These are phyloP conservation scores for Sporobolomyces phaffii DNA, from an alignment of 768 basidiomycete species.

Conservation along the genomic window DNA sequence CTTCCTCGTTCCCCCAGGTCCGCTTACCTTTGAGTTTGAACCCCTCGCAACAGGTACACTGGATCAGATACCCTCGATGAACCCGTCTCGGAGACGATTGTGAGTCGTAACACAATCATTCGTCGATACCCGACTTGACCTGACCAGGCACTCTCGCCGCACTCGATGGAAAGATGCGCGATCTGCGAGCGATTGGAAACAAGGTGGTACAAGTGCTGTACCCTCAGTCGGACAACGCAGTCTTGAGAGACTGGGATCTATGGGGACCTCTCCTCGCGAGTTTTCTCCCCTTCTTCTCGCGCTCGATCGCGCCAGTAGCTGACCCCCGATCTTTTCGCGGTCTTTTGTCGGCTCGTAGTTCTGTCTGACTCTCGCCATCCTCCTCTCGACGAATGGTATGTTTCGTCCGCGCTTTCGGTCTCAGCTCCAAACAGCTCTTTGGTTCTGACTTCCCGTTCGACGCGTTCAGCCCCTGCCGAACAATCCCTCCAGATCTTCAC, in stretches of 20 bases:
- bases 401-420: not conserved
- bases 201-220: conserved; percentile 92
- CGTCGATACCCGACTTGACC: too few relatives aligned
- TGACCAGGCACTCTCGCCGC: too few relatives aligned
- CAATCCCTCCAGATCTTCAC: conserved; percentile 89
- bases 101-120: conserved; percentile 48
- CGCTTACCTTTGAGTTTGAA: too few relatives aligned
- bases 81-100: conserved; percentile 80
- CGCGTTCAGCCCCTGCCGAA: conserved; percentile 63
- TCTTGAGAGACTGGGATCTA: conserved; percentile 89
- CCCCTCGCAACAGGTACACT: conserved; percentile 55
- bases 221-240: conserved; percentile 67
- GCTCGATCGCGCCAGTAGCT: conserved; percentile 41
- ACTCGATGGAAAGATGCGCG: conserved; percentile 76
- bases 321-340: not conserved
- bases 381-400: conserved; percentile 75
- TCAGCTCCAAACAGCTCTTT: not conserved
- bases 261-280: conserved; percentile 78
- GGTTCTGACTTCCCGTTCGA: not conserved
- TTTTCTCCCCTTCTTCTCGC: conserved; percentile 23
- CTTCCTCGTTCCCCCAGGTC: too few relatives aligned
- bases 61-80: conserved; percentile 86
- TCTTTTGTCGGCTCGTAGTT: too few relatives aligned
- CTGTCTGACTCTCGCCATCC: conserved; percentile 69
- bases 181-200: conserved; percentile 79